Percentiles rank a stretch among this genome's conserved stretches.
These are phyloP conservation scores for Macrophomina phaseolina DNA, from an alignment of 2,329 filamentous ascomycete genomes.

Conservation along the genomic window DNA sequence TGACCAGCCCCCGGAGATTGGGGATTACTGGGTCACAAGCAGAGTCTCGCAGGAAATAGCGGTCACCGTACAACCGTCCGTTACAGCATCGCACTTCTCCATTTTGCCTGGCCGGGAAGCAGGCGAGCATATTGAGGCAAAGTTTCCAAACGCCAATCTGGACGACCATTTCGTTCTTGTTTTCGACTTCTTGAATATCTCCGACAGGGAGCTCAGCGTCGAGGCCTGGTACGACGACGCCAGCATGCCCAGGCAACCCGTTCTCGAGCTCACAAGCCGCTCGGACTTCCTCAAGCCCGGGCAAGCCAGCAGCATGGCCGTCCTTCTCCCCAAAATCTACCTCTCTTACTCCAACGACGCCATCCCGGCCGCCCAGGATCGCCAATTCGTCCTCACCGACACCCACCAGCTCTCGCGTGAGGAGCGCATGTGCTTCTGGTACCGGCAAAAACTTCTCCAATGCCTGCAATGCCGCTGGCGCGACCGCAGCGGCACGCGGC, in stretches of 20 bases:
- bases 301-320: constrained; percentile 72
- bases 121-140: constrained; percentile 10
- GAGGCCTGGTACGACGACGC: constrained; percentile 18
- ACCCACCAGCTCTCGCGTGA: constrained; percentile 78
- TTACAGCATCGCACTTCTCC: constrained; percentile 16
- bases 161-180: constrained; percentile 12
- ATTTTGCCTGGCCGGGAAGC: constrained; percentile 16
- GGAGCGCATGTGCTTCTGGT: constrained; percentile 88
- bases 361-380: constrained; percentile 80
- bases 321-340: constrained; percentile 77
- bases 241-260: background rate
- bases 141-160: constrained; percentile 12
- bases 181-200: constrained; percentile 17
- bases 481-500: constrained; percentile 56
- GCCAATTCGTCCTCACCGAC: constrained; percentile 90
- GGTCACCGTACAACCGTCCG: constrained; percentile 18
- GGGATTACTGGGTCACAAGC: constrained; percentile 22
- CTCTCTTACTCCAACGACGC: constrained; percentile 76
- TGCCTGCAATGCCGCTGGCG: constrained; percentile 75
- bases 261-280: constrained; percentile 12
- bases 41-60: constrained; percentile 19
- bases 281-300: constrained; percentile 60
- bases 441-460: constrained; percentile 79
- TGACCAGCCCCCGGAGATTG: constrained; percentile 17
- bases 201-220: constrained; percentile 25